Conservation (phyloP, 306 rosid genomes). For the Hippophae rhamnoides region DNA sequence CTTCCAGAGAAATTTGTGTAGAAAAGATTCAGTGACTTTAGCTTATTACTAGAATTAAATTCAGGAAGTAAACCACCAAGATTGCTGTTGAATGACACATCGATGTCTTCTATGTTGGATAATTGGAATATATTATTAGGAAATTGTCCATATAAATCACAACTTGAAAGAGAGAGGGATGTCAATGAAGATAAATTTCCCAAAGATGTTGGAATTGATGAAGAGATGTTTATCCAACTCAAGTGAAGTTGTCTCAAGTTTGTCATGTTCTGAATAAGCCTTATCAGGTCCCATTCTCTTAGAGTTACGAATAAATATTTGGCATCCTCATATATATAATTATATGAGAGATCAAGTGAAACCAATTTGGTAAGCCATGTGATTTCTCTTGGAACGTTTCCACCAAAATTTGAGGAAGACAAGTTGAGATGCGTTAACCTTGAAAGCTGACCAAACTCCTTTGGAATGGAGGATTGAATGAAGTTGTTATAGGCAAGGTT, state of each 20-base stretch:
- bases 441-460: background rate
- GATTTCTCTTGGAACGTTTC: background rate
- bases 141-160: background rate
- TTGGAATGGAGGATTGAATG: background rate
- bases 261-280: background rate
- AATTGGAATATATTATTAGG: background rate
- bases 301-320: background rate
- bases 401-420: background rate
- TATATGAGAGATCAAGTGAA: background rate
- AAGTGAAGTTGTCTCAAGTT: background rate
- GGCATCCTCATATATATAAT: background rate
- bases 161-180: background rate
- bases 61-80: background rate
- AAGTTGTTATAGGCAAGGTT: conserved; percentile 4
- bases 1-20: background rate
- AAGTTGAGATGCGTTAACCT: conserved; percentile 5
- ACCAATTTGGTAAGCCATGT: background rate
- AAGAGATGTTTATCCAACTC: background rate
- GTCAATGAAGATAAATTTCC: background rate
- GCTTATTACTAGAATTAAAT: background rate
- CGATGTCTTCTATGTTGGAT: background rate
- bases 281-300: background rate
- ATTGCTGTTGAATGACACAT: background rate
- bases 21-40: background rate
- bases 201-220: background rate